These are phyloP conservation scores for Eutypella sp. DNA, from an alignment of 2,329 filamentous ascomycete species.

Conservation along the genomic window DNA sequence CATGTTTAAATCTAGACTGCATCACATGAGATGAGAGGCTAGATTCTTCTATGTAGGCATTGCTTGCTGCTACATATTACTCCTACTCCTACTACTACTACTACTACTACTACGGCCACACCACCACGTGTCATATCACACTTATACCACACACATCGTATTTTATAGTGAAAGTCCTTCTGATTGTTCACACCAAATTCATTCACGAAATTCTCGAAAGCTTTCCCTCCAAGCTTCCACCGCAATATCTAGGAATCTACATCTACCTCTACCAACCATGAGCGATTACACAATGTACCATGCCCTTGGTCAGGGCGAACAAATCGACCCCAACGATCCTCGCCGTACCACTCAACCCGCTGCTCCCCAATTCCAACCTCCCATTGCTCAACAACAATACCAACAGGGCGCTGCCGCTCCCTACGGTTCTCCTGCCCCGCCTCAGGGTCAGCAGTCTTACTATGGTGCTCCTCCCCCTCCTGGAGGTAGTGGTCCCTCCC, in stretches of 20 bases:
- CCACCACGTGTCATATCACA: too few relatives aligned
- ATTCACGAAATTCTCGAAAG: too few relatives aligned
- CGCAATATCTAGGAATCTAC: neutral
- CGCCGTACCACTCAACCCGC: constrained; percentile 45
- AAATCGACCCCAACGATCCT: constrained; percentile 50
- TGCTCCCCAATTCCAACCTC: constrained; percentile 52
- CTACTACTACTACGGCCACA: neutral
- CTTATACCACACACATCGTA: too few relatives aligned
- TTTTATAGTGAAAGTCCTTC: too few relatives aligned
- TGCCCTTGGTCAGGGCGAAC: constrained; percentile 51
- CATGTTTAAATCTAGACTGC: too few relatives aligned
- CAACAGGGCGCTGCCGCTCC: constrained; percentile 34
- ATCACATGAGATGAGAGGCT: too few relatives aligned
- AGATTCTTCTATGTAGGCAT: neutral
- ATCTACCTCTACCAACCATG: too few relatives aligned
- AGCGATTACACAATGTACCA: constrained; percentile 53
- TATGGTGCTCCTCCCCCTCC: constrained; percentile 32
- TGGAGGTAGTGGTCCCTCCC: constrained; percentile 25
- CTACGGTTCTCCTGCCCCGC: constrained; percentile 32
- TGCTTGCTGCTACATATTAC: too few relatives aligned
- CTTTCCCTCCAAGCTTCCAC: neutral
- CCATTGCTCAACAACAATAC: constrained; percentile 49
- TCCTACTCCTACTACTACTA: neutral
- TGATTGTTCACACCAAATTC: too few relatives aligned
- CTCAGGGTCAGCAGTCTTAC: constrained; percentile 33